Conservation (phyloP, 305 asterid genomes). For the Stenogyne calaminthoides region DNA sequence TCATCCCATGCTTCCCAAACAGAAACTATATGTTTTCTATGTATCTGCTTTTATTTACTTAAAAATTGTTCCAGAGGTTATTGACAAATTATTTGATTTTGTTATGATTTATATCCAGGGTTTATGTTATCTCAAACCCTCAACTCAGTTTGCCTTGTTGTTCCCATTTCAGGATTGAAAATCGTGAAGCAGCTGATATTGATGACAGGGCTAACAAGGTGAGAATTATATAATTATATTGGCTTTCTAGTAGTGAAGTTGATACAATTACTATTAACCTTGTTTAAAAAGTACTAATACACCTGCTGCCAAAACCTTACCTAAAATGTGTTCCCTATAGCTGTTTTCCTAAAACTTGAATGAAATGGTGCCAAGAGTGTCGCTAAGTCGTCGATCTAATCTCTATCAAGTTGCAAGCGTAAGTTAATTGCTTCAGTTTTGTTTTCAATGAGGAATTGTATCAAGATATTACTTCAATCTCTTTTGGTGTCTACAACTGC, state of each 20-base stretch:
- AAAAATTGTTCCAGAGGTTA: neutral
- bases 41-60: neutral
- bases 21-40: neutral
- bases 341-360: neutral
- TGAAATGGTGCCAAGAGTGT: neutral
- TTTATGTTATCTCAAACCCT: constrained; percentile 9
- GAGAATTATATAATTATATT: constrained; percentile 23
- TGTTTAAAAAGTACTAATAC: neutral
- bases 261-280: constrained; percentile 5
- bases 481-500: neutral
- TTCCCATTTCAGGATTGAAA: constrained; percentile 54
- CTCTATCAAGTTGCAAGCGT: neutral
- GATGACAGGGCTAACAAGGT: constrained; percentile 69
- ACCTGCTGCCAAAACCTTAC: neutral
- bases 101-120: neutral
- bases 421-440: neutral
- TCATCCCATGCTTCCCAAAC: neutral
- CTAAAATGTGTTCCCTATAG: neutral
- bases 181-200: constrained; percentile 42
- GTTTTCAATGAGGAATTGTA: neutral
- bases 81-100: neutral
- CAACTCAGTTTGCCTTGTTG: constrained; percentile 3
- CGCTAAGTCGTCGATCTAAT: neutral
- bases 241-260: neutral
- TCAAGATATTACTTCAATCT: neutral